Conservation (phyloP, 495 filamentous ascomycete species). For the Penicillium waksmanii region DNA sequence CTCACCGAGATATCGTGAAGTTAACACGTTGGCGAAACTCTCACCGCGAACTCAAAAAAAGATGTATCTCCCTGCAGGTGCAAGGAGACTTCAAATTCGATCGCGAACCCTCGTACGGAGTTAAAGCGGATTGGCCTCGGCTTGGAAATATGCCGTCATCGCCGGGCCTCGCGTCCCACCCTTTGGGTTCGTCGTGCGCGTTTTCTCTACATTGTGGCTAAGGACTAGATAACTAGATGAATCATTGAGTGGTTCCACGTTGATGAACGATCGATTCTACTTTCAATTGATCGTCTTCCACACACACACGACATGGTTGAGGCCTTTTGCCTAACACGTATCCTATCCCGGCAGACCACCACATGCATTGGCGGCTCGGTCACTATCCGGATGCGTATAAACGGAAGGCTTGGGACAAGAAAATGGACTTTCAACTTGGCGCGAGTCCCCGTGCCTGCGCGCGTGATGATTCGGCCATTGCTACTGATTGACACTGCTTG, state of each 20-base stretch:
- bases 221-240: not conserved
- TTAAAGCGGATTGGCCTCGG: conserved; percentile 23
- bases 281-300: not conserved
- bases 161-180: conserved; percentile 28
- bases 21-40: not conserved
- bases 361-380: conserved; percentile 28
- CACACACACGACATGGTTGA: not conserved
- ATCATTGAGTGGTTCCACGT: not conserved
- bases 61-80: conserved; percentile 12
- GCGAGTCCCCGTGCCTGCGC: conserved; percentile 17
- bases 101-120: conserved; percentile 2
- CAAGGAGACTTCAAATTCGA: conserved; percentile 14
- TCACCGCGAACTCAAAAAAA: not conserved
- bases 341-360: conserved; percentile 9
- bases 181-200: conserved; percentile 14
- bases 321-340: not conserved
- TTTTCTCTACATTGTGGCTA: conserved; percentile 10
- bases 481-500: conserved; percentile 17
- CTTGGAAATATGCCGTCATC: conserved; percentile 33
- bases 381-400: conserved; percentile 14
- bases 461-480: conserved; percentile 23
- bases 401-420: conserved; percentile 6
- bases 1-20: not conserved
- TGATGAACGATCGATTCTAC: not conserved
- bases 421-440: conserved; percentile 21